Base-by-base conservation (phyloP, 306 rosid genomes). In the Vigna reflexopilosa region DNA sequence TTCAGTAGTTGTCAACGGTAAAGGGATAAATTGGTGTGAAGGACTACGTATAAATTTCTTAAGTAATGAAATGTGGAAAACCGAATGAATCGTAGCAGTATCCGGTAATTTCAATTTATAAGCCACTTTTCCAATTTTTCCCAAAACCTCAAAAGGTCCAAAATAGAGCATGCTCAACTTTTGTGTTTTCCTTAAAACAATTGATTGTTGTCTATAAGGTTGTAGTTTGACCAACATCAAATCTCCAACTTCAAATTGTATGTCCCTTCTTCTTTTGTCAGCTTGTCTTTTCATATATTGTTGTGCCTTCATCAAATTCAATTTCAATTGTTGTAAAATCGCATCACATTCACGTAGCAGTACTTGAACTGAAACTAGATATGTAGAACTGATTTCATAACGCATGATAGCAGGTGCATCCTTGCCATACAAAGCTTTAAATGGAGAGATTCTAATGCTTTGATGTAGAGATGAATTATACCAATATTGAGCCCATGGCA, bases 291-390 rank as follows among this genome's bases (percentile, higher is more conserved):
- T 61, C 67, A 61, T 61, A 2, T 11, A 17, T 1, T 61, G 16
- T 30, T 61, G 44, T 3, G 66, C 66, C 5, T 8, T 19, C 2
- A 2, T 1, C 32, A 20, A 24, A 56, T 56, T 20, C 5, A 1
- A 10, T 2, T 30, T 61, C 0, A 28, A 1, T 6, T 13, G 0
- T 2, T 7, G 13, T 2, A 30, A 7, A 0, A 14, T 0, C 0
- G 0, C 9, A 32, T 28, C 67, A 12, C 22, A 3, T 0, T 5
- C 44, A 13, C 0, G 2, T 0, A 30, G 44, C 10, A 28, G 0
- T 1, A 5, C 17, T 3, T 59, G 17, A 6, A 59, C 9, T 4
- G 8, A n/a, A 0, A 6, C 1, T 0, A 11, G 22, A n/a, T 61
- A 12, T 14, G 2, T 16, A 14, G 3, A 1, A 12, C 5, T 7